Base-by-base conservation (phyloP, 306 rosid species). In the Luffa aegyptiaca region DNA sequence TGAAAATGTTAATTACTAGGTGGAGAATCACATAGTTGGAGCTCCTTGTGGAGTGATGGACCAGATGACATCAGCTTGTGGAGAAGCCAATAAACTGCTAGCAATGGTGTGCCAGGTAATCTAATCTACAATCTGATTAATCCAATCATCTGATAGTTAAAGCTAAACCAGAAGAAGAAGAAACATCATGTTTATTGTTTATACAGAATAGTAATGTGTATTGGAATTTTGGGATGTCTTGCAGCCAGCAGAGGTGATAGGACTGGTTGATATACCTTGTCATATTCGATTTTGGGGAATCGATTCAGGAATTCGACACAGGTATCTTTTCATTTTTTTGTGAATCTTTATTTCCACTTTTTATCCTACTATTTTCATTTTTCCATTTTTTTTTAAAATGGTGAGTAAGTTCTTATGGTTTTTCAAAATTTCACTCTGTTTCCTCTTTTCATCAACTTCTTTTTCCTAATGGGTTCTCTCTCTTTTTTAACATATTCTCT, bases 1-100 rank as follows among this genome's bases (percentile, higher is more conserved):
- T 56, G 62, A 56, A 56, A 56, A 56, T 61, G 14, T 12, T 1
- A 63, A 63, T 35, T 35, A 7, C 78, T 81, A 95, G 97, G 99
- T 93, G 84, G 99, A 95, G 90, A 95, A 95, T 87, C 98, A 91
- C 89, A 87, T 95, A 90, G 97, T 95, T 78, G 99, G 99, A 84
- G 98, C 99, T 70, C 99, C 99, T 17, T 95, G 98, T 44, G 99
- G 99, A 80, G 99, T 95, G 84, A 95, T 91, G 99, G 99, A 95
- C 87, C 99, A 95, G 89, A 93, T 95, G 98, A 86, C 99, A 80
- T 93, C 99, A 2, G 94, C 97, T 35, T 95, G 99, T 77, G 99
- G 99, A 49, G 99, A 95, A 88, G 96, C 96, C 69, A 84, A 95
- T 88, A 93, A 95, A 79, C 94, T 95, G 78, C 98, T 95, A 71